phyloP scores from a whole-genome alignment of 352 stramenopile genomes.

The Pythium rhizo-oryzae region DNA sequence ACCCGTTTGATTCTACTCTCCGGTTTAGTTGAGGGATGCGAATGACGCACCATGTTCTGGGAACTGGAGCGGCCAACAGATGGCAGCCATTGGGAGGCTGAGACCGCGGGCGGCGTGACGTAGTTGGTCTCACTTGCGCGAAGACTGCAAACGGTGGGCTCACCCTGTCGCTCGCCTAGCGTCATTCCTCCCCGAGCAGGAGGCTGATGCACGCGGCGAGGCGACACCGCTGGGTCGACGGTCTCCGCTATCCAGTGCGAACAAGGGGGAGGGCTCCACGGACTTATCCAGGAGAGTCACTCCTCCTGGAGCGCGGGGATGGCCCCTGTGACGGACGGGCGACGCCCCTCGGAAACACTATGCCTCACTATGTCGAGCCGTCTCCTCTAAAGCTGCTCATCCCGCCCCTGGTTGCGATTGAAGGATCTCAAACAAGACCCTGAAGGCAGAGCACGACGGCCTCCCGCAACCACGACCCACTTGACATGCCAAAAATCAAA shows the following conservation, averaged over 20 bases:
- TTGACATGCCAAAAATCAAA: too few species aligned
- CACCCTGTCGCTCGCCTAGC: neutral
- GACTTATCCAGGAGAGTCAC: neutral
- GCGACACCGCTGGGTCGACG: neutral
- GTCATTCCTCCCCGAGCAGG: slow-evolving; percentile 6
- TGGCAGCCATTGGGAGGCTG: slow-evolving; percentile 4
- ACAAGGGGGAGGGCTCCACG: neutral
- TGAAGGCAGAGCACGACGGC: too few species aligned
- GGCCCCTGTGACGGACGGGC: too few species aligned
- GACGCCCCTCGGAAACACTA: neutral
- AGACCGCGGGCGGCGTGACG: slow-evolving; percentile 3
- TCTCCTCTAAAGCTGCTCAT: neutral
- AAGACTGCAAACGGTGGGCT: neutral
- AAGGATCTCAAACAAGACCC: too few species aligned
- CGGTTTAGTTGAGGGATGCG: too few species aligned
- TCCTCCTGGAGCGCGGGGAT: neutral
- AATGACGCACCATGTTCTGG: neutral
- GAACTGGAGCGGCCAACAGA: neutral
- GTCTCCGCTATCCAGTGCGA: neutral
- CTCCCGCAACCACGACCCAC: too few species aligned
- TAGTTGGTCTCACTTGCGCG: neutral
- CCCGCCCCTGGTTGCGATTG: too few species aligned
- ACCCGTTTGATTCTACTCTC: neutral
- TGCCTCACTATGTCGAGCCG: neutral
- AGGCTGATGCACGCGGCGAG: slow-evolving; percentile 5